Conservation (phyloP, 495 filamentous ascomycete genomes). For the Penicillium daleae region DNA sequence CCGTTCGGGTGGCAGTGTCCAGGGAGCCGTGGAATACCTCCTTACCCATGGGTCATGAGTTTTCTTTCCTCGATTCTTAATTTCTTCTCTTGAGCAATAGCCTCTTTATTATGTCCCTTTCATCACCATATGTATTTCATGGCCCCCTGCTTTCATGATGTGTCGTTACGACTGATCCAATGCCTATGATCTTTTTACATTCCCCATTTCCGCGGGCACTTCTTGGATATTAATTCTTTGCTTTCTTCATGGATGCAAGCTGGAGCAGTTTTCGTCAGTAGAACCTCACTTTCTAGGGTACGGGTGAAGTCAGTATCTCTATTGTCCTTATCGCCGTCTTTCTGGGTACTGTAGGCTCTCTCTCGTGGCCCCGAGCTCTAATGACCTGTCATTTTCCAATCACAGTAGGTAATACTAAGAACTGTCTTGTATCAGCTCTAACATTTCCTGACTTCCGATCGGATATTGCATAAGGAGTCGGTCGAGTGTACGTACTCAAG, state of each 20-base stretch:
- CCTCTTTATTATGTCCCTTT: conserved; percentile 14
- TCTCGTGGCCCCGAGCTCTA: not conserved
- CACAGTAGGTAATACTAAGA: not conserved
- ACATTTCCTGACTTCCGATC: too few relatives aligned
- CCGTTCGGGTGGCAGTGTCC: conserved; percentile 88
- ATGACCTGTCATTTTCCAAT: not conserved
- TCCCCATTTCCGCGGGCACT: conserved; percentile 20
- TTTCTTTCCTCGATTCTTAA: not conserved
- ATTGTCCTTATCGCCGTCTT: conserved; percentile 4
- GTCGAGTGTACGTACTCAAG: too few relatives aligned
- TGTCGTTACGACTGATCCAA: conserved; percentile 18
- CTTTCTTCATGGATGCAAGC: not conserved
- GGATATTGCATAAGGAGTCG: too few relatives aligned
- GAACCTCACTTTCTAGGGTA: conserved; percentile 8
- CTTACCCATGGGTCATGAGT: conserved; percentile 44
- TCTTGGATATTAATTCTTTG: conserved; percentile 10
- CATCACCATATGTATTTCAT: conserved; percentile 23
- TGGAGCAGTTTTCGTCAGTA: conserved; percentile 11
- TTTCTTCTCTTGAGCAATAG: conserved; percentile 11
- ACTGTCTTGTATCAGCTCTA: not conserved
- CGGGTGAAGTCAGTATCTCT: not conserved
- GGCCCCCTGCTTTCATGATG: conserved; percentile 15
- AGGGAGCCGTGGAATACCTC: conserved; percentile 87
- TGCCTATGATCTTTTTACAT: conserved; percentile 23
- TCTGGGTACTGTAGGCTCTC: not conserved